phyloP scores from a whole-genome alignment of 805 yeast species.

The Ogataea trehalophila region DNA sequence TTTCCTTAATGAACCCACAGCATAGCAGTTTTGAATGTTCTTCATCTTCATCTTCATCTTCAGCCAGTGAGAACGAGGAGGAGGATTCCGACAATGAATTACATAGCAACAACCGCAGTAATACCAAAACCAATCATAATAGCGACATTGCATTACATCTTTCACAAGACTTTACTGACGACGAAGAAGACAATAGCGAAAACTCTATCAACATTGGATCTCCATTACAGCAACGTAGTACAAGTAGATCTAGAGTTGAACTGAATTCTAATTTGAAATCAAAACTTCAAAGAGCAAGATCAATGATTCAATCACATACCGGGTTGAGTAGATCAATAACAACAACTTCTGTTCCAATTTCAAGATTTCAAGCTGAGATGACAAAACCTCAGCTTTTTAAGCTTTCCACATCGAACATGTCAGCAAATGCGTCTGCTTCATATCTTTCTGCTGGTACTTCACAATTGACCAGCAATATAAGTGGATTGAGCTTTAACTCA shows the following conservation, averaged over 20 bases:
- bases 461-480: slow-evolving; percentile 23
- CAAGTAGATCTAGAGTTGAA: slow-evolving; percentile 12
- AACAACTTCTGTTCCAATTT: background rate
- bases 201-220: slow-evolving; percentile 29
- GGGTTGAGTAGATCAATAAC: slow-evolving; percentile 1
- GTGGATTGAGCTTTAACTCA: slow-evolving; percentile 16
- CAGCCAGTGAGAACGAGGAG: slow-evolving; percentile 17
- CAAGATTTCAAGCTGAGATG: background rate
- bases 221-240: slow-evolving; percentile 32
- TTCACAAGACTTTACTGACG: slow-evolving; percentile 1
- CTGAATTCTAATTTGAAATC: slow-evolving; percentile 14
- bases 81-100: slow-evolving; percentile 1
- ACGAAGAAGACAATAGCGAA: slow-evolving; percentile 9
- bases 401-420: slow-evolving; percentile 10
- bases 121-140: background rate
- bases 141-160: background rate
- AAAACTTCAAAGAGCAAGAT: slow-evolving; percentile 26
- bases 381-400: slow-evolving; percentile 12
- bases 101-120: background rate
- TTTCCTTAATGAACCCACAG: slow-evolving; percentile 20
- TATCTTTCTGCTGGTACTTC: slow-evolving; percentile 20
- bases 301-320: slow-evolving; percentile 17
- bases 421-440: slow-evolving; percentile 4
- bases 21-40: slow-evolving; percentile 13
- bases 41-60: slow-evolving; percentile 13